Evolutionary conservation across 306 rosid species (phyloP).

Genomic region (Acacia melanoxylon): DNA sequence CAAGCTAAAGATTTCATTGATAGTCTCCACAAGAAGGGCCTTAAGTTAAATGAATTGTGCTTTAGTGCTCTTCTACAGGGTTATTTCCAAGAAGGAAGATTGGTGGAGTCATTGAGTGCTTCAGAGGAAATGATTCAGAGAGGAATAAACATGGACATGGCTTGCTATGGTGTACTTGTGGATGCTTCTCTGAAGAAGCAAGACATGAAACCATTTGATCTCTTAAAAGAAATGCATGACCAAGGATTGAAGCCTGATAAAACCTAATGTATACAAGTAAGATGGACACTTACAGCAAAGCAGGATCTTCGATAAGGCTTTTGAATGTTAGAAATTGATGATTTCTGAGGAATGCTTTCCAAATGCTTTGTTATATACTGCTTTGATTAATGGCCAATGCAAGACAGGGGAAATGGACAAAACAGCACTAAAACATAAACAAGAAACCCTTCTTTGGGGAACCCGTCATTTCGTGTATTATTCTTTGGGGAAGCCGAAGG

Average conservation of each 20-base stretch:
- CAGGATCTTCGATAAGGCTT: constrained; percentile 62
- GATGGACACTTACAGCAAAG: constrained; percentile 74
- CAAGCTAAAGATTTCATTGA: constrained; percentile 79
- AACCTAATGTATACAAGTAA: constrained; percentile 73
- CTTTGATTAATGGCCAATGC: constrained; percentile 81
- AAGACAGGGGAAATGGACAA: constrained; percentile 68
- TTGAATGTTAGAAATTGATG: constrained; percentile 77
- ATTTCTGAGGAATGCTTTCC: constrained; percentile 70
- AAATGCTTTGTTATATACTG: constrained; percentile 73
- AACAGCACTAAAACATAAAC: constrained; percentile 41
- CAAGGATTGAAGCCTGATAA: constrained; percentile 73
- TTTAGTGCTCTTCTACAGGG: constrained; percentile 83
- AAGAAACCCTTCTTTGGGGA: too few species aligned
- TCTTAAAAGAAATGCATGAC: constrained; percentile 66
- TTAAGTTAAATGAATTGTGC: constrained; percentile 75
- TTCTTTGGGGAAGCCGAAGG: too few species aligned
- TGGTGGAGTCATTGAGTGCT: constrained; percentile 68
- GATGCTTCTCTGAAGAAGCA: constrained; percentile 66
- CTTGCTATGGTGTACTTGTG: constrained; percentile 76
- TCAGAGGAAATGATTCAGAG: constrained; percentile 69
- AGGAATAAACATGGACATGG: constrained; percentile 76
- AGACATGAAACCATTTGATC: constrained; percentile 52
- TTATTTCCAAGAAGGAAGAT: constrained; percentile 73
- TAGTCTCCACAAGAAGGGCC: constrained; percentile 58
- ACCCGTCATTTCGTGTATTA: too few species aligned